A percentile compares a stretch with the other conserved stretches of the same genome.
phyloP scores from a whole-genome alignment of 1,284 basidiomycete genomes.

The Meira nashicola region DNA sequence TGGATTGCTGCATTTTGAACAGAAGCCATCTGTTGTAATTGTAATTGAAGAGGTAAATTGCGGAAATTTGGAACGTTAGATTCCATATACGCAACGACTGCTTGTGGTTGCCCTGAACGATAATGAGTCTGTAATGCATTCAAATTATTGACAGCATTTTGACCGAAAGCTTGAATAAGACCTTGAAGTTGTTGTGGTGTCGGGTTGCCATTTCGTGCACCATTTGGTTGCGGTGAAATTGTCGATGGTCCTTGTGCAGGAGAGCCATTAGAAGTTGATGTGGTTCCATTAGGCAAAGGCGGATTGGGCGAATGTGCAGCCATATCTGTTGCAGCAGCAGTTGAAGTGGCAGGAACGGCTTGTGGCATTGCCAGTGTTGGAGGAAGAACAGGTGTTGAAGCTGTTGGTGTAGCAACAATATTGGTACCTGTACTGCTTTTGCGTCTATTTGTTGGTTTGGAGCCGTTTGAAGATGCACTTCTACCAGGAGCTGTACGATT shows the following conservation, averaged over 20 bases:
- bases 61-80: constrained; percentile 25
- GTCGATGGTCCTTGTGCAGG: neutral
- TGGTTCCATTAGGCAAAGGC: neutral
- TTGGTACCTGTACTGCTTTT: constrained; percentile 2
- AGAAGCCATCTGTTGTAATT: constrained; percentile 35
- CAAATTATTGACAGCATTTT: constrained; percentile 33
- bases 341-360: neutral
- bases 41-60: constrained; percentile 26
- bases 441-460: constrained; percentile 2
- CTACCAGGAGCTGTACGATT: neutral
- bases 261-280: constrained; percentile 1
- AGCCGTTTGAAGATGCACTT: neutral
- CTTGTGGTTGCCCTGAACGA: constrained; percentile 27
- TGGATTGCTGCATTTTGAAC: constrained; percentile 26
- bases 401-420: constrained; percentile 6
- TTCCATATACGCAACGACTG: constrained; percentile 36
- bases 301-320: constrained; percentile 10
- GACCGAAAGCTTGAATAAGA: constrained; percentile 35
- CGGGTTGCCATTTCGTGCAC: constrained; percentile 9
- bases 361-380: neutral
- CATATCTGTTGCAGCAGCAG: constrained; percentile 6
- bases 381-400: too few relatives aligned
- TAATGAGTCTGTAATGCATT: constrained; percentile 32
- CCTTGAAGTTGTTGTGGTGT: constrained; percentile 32
- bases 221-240: constrained; percentile 12